Percentiles rank a stretch among this genome's conserved stretches.
Conservation (phyloP, 2,329 filamentous ascomycete genomes). For the Fonsecaea pugnacius region DNA sequence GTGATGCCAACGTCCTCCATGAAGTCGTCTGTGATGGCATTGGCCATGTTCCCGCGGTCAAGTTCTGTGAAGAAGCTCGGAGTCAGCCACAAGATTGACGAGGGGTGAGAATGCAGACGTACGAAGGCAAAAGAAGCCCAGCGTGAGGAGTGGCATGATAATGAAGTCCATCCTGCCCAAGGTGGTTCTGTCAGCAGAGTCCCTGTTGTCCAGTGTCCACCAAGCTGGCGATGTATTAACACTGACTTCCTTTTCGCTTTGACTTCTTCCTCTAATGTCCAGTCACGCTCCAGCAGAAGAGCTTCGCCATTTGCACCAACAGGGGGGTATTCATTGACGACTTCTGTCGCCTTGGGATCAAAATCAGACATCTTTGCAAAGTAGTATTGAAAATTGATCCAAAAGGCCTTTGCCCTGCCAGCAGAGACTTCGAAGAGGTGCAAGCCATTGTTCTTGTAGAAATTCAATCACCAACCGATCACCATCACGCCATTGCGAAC, state of each 20-base stretch:
- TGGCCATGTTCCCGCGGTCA: conserved; percentile 49
- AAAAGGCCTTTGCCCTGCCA: neutral
- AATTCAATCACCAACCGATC: neutral
- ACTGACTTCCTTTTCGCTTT: conserved; percentile 32
- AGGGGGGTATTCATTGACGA: conserved; percentile 5
- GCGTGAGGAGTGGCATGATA: conserved; percentile 39
- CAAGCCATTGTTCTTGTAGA: conserved; percentile 6
- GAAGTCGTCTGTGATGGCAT: conserved; percentile 59
- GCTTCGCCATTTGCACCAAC: conserved; percentile 19
- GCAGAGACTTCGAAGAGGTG: neutral
- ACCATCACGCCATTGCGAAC: neutral
- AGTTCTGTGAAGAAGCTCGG: conserved; percentile 18
- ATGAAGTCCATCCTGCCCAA: conserved; percentile 34
- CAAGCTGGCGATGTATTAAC: neutral
- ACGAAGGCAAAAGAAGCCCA: conserved; percentile 41
- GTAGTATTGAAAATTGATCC: neutral
- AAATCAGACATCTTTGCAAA: conserved; percentile 8
- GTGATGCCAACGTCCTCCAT: conserved; percentile 56
- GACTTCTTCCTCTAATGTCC: conserved; percentile 28
- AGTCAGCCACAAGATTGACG: conserved; percentile 27
- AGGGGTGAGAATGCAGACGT: conserved; percentile 33
- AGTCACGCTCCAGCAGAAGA: conserved; percentile 24
- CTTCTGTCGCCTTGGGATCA: conserved; percentile 1
- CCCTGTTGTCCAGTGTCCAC: no score
- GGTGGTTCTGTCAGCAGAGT: neutral